phyloP scores from a whole-genome alignment of 257 asterid species.

The Fraxinus quadrangulata region DNA sequence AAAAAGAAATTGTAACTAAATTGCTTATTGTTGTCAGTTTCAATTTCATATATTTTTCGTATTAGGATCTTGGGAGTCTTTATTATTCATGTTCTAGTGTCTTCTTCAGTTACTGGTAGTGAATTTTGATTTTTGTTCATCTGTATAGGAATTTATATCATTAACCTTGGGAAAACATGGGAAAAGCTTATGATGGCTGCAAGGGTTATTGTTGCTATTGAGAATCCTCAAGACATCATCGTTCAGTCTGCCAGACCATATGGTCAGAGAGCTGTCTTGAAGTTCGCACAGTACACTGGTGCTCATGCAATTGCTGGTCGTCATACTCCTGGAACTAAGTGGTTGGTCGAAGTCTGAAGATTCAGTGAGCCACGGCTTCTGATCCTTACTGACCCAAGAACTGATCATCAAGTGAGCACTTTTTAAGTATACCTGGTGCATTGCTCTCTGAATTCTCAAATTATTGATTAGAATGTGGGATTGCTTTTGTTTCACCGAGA shows the following conservation, averaged over 20 bases:
- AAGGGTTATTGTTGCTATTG: slow-evolving; percentile 47
- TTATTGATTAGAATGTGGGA: neutral
- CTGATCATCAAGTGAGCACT: slow-evolving; percentile 39
- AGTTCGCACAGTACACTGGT: slow-evolving; percentile 45
- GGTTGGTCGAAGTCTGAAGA: too few species aligned
- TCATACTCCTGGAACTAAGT: slow-evolving; percentile 49
- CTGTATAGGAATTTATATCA: slow-evolving; percentile 38
- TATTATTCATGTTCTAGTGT: neutral
- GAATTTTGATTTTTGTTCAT: neutral
- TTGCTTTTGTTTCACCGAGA: neutral
- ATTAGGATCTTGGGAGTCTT: neutral
- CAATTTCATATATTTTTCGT: neutral
- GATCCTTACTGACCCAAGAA: slow-evolving; percentile 47
- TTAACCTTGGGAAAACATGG: slow-evolving; percentile 43
- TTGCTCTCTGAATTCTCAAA: neutral
- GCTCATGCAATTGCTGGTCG: slow-evolving; percentile 42
- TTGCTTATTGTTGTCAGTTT: neutral
- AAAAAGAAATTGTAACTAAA: neutral
- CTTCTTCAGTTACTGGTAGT: neutral
- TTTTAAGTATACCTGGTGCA: neutral
- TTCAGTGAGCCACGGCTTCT: slow-evolving; percentile 48
- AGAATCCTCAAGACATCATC: slow-evolving; percentile 46
- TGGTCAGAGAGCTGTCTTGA: slow-evolving; percentile 49
- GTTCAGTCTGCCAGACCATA: slow-evolving; percentile 51
- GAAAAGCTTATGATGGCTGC: slow-evolving; percentile 47